Evolutionary conservation across 2,329 filamentous ascomycete species (phyloP).

Genomic region (Furcasterigmium sp.): DNA sequence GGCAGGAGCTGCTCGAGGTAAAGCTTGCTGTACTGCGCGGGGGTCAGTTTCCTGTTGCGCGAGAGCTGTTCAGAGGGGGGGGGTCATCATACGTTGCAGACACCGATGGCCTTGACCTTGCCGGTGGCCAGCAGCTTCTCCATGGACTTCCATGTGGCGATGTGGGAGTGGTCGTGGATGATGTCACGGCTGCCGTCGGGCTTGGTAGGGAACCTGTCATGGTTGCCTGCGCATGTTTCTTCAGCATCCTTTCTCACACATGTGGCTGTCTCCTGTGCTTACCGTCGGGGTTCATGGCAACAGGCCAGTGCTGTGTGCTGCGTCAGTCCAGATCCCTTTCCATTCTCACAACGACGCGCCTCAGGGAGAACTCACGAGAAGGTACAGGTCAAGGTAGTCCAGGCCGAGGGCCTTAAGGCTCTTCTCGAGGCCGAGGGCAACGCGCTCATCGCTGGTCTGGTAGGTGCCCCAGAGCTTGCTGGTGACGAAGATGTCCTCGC

Average conservation of each 20-base stretch:
- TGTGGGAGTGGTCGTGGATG: conserved; percentile 61
- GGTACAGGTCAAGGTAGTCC: conserved; percentile 75
- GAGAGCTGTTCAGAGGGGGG: background rate
- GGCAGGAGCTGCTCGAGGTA: conserved; percentile 52
- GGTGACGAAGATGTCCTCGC: conserved; percentile 77
- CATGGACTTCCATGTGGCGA: conserved; percentile 74
- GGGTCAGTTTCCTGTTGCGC: conserved; percentile 9
- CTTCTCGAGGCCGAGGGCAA: conserved; percentile 65
- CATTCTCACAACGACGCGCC: background rate
- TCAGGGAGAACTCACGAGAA: conserved; percentile 46
- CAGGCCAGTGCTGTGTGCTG: conserved; percentile 65
- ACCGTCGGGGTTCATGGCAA: conserved; percentile 75
- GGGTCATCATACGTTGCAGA: conserved; percentile 43
- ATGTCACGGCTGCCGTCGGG: conserved; percentile 72
- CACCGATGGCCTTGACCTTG: conserved; percentile 49
- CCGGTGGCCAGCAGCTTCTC: conserved; percentile 59
- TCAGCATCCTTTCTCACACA: too few relatives aligned
- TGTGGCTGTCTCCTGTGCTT: too few relatives aligned
- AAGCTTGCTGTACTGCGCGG: conserved; percentile 42
- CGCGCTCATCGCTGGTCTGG: conserved; percentile 48
- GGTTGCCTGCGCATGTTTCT: conserved; percentile 44
- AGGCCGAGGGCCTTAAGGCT: conserved; percentile 68
- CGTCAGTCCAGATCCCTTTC: conserved; percentile 2
- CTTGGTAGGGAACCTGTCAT: conserved; percentile 70
- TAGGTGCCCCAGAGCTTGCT: conserved; percentile 85